phyloP scores from a whole-genome alignment of 768 basidiomycete species.

The Naganishia vaughanmartiniae region DNA sequence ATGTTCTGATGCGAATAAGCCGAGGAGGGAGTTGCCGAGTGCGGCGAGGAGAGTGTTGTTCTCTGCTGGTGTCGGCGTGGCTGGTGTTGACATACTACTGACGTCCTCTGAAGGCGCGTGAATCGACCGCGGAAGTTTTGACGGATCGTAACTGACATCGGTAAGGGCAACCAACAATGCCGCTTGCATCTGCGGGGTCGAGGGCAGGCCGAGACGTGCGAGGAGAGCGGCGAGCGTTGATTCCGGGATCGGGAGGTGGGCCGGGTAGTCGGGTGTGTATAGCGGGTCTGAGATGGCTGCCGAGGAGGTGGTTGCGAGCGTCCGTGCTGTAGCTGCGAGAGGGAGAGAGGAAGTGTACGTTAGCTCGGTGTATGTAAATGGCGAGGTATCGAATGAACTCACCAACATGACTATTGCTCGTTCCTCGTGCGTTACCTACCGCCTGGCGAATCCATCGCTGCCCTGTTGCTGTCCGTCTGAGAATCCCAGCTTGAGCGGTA shows the following conservation, averaged over 20 bases:
- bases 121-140: slow-evolving; percentile 17
- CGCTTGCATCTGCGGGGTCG: slow-evolving; percentile 35
- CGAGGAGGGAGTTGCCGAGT: slow-evolving; percentile 83
- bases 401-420: too few relatives aligned
- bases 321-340: neutral
- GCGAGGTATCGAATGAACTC: too few relatives aligned
- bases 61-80: slow-evolving; percentile 43
- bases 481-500: too few relatives aligned
- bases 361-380: too few relatives aligned
- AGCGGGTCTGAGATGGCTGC: slow-evolving; percentile 15
- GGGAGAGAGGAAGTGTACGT: too few relatives aligned
- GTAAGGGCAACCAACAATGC: slow-evolving; percentile 44
- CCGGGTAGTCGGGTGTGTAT: slow-evolving; percentile 30
- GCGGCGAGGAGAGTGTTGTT: slow-evolving; percentile 74
- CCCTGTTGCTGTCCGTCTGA: too few relatives aligned
- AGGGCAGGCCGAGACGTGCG: slow-evolving; percentile 42
- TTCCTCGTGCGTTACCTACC: too few relatives aligned
- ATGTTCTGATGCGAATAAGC: slow-evolving; percentile 83
- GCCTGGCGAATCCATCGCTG: too few relatives aligned
- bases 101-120: neutral
- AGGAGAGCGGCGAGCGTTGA: slow-evolving; percentile 47
- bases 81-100: neutral
- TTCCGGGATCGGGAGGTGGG: slow-evolving; percentile 32
- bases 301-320: neutral
- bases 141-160: slow-evolving; percentile 40